Conservation (phyloP, 306 rosid species). For the Argentina anserina region DNA sequence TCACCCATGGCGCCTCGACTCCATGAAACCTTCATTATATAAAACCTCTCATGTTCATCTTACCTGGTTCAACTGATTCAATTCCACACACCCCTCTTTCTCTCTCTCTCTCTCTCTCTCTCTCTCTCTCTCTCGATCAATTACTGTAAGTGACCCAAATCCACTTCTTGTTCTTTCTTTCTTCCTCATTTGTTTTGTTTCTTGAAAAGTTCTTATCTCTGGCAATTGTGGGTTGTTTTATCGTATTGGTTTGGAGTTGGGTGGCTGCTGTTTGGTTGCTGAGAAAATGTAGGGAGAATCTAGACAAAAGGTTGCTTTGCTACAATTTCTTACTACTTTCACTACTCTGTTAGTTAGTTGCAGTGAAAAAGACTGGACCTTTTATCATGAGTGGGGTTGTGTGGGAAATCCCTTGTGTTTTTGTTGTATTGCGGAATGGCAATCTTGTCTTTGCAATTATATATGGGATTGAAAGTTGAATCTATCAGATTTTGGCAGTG, state of each 20-base stretch:
- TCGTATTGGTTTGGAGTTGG: not conserved
- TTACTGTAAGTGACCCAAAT: not conserved
- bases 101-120: not conserved
- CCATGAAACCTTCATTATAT: not conserved
- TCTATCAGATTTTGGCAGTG: not conserved
- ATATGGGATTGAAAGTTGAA: not conserved
- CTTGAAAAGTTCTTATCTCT: not conserved
- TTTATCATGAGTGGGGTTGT: not conserved
- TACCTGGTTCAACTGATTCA: not conserved
- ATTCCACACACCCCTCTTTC: not conserved
- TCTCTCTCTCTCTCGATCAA: not conserved
- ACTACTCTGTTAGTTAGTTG: not conserved
- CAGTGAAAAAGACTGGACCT: not conserved
- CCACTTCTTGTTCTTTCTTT: not conserved
- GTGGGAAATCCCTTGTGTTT: not conserved
- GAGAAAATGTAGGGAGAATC: slow-evolving; percentile 6
- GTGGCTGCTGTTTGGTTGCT: slow-evolving; percentile 3
- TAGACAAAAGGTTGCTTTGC: not conserved
- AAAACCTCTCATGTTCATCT: not conserved
- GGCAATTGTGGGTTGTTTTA: slow-evolving; percentile 3
- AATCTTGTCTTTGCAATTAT: not conserved
- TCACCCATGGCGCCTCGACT: not conserved
- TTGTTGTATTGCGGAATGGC: not conserved
- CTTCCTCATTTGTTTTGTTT: not conserved
- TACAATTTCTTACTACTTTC: not conserved